Conservation (phyloP, 116 monocot species). For the Papilionanthe hybrid region DNA sequence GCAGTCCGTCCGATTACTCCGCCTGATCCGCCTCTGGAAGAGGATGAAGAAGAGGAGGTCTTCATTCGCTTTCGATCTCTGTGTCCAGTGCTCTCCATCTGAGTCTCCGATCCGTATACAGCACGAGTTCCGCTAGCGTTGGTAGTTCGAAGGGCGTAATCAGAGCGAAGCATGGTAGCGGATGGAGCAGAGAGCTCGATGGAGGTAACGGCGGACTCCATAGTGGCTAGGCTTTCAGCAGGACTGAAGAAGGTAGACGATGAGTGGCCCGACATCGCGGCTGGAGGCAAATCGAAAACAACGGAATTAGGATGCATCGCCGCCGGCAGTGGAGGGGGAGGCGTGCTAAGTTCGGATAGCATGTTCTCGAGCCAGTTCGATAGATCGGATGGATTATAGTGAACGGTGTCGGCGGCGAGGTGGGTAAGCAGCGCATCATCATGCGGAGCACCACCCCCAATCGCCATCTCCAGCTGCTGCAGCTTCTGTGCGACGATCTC, state of each 20-base stretch:
- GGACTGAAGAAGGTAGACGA: not conserved
- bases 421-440: slow-evolving; percentile 50
- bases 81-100: slow-evolving; percentile 21
- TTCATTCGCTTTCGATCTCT: slow-evolving; percentile 30
- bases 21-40: slow-evolving; percentile 23
- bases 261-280: not conserved
- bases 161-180: not conserved
- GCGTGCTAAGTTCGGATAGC: slow-evolving; percentile 65
- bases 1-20: not conserved
- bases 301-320: not conserved
- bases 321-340: slow-evolving; percentile 22
- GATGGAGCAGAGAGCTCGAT: slow-evolving; percentile 5
- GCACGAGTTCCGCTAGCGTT: not conserved
- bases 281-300: not conserved
- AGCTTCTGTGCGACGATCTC: slow-evolving; percentile 85
- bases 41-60: slow-evolving; percentile 28
- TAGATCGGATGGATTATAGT: slow-evolving; percentile 91
- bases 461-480: slow-evolving; percentile 91
- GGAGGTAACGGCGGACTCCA: slow-evolving; percentile 25
- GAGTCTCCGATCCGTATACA: slow-evolving; percentile 10
- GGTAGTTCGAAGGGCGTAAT: not conserved
- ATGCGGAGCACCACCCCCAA: slow-evolving; percentile 27
- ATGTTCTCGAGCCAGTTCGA: slow-evolving; percentile 82
- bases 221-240: slow-evolving; percentile 9
- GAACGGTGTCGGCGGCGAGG: slow-evolving; percentile 68